Conservation (phyloP, 1,284 basidiomycete species). For the Ganoderma boninense region DNA sequence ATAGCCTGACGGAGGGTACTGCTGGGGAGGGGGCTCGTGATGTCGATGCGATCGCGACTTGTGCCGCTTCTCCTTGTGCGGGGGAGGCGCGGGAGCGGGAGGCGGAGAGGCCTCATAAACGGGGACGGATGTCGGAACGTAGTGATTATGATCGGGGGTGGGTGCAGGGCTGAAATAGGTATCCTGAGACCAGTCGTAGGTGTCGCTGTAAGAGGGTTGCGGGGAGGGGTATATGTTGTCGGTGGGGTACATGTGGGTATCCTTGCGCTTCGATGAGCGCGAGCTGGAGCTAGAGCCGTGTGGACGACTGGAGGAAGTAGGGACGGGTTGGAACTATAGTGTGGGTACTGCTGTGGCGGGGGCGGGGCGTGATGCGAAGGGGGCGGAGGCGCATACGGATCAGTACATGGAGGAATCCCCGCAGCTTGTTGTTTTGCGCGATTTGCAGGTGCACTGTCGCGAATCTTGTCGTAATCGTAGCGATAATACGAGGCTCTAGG, state of each 20-base stretch:
- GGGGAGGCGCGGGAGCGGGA: constrained; percentile 7
- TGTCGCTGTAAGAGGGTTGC: constrained; percentile 9
- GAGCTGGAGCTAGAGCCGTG: constrained; percentile 15
- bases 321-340: neutral
- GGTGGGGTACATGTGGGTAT: constrained; percentile 19
- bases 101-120: constrained; percentile 1
- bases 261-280: constrained; percentile 16
- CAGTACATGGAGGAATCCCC: neutral
- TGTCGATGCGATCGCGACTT: constrained; percentile 25
- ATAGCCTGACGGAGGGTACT: neutral
- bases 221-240: constrained; percentile 17
- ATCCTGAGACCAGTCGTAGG: constrained; percentile 7
- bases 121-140: constrained; percentile 8
- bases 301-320: constrained; percentile 1
- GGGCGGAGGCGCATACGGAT: constrained; percentile 5
- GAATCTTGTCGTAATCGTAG: constrained; percentile 44
- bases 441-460: constrained; percentile 28
- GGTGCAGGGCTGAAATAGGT: constrained; percentile 10
- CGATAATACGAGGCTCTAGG: constrained; percentile 42
- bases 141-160: constrained; percentile 14
- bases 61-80: constrained; percentile 21
- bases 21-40: neutral
- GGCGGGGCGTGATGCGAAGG: constrained; percentile 8
- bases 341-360: constrained; percentile 8
- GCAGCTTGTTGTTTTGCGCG: constrained; percentile 20